A percentile compares a stretch with the other conserved stretches of the same genome.
phyloP scores from a whole-genome alignment of 257 asterid species.

The Galeopsis tetrahit region DNA sequence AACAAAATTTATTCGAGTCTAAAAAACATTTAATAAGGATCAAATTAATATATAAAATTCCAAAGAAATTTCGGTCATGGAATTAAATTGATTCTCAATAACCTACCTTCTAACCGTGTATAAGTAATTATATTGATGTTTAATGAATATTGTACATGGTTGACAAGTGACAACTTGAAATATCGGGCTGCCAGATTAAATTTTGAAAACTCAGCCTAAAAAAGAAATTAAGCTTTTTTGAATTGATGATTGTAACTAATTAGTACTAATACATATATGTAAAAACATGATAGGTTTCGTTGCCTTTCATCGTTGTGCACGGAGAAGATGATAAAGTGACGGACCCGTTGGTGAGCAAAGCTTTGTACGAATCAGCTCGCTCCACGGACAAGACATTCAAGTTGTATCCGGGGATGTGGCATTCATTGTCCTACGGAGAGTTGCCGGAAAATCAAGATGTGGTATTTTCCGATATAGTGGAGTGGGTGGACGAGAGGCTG shows the following conservation, averaged over 20 bases:
- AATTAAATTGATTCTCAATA: no score
- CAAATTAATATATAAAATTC: not conserved
- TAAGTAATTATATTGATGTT: no score
- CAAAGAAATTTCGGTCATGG: not conserved
- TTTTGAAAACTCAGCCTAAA: no score
- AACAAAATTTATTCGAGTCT: no score
- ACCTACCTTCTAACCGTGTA: no score
- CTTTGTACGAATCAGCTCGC: constrained; percentile 60
- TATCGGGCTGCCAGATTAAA: no score
- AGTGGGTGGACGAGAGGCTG: constrained; percentile 66
- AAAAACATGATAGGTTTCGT: constrained; percentile 42
- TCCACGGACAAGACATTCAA: constrained; percentile 82
- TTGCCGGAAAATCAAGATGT: constrained; percentile 63
- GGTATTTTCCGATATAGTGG: constrained; percentile 65
- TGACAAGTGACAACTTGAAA: no score
- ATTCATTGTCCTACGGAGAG: constrained; percentile 83
- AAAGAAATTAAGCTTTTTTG: no score
- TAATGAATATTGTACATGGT: no score
- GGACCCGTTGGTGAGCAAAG: constrained; percentile 70
- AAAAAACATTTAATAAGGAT: no score
- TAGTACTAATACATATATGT: no score
- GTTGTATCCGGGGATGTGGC: constrained; percentile 97
- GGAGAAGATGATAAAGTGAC: constrained; percentile 66
- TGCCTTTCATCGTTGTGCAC: constrained; percentile 64
- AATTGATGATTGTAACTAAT: not conserved